These are phyloP conservation scores for Pythium angustatum DNA, from an alignment of 352 stramenopile species.

Conservation along the genomic window DNA sequence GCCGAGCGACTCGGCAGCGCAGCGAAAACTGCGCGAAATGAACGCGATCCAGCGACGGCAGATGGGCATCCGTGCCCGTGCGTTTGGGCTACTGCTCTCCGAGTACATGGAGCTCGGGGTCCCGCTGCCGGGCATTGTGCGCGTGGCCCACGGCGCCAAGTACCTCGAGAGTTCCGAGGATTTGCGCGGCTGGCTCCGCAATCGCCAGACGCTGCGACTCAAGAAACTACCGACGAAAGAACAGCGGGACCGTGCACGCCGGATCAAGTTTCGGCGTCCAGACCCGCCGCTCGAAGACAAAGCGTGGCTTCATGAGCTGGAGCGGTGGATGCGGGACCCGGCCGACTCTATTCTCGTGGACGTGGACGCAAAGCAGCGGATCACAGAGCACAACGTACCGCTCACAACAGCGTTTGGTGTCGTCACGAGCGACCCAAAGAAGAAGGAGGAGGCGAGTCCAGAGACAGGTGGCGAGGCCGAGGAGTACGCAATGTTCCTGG, in stretches of 20 bases:
- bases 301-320: constrained; percentile 26
- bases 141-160: constrained; percentile 9
- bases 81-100: constrained; percentile 55
- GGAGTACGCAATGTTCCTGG: constrained; percentile 56
- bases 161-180: constrained; percentile 23
- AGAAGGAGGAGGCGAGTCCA: constrained; percentile 3
- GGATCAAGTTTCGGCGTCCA: constrained; percentile 2
- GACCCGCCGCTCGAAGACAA: constrained; percentile 11
- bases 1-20: constrained; percentile 40
- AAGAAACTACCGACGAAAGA: constrained; percentile 24
- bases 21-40: constrained; percentile 48
- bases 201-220: constrained; percentile 29
- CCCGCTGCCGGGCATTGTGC: constrained; percentile 48
- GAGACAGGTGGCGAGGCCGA: constrained; percentile 16
- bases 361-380: constrained; percentile 34
- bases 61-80: constrained; percentile 45
- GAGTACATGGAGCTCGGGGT: constrained; percentile 70
- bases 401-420: constrained; percentile 11
- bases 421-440: not conserved
- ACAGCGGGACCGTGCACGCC: constrained; percentile 5
- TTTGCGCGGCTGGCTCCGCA: constrained; percentile 28
- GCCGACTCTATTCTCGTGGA: constrained; percentile 26
- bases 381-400: constrained; percentile 31
- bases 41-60: constrained; percentile 48
- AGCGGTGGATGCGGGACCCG: constrained; percentile 21